phyloP scores from a whole-genome alignment of 306 rosid species.

The Argentina anserina region DNA sequence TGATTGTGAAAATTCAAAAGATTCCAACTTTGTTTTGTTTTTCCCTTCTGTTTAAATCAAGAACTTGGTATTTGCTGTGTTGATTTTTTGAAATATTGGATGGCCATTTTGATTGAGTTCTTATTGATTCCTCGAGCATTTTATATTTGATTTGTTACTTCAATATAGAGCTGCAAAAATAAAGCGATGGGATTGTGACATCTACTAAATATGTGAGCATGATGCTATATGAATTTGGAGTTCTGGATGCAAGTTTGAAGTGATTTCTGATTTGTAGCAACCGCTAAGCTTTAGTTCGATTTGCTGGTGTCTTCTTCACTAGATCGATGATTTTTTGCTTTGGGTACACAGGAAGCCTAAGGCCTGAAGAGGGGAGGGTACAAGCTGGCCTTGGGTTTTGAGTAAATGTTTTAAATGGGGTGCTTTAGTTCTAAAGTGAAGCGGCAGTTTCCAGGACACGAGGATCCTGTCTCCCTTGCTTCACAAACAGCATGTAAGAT shows the following conservation, averaged over 20 bases:
- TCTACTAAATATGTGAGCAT: slow-evolving; percentile 27
- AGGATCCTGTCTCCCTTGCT: slow-evolving; percentile 61
- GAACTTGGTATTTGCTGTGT: not conserved
- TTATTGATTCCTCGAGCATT: not conserved
- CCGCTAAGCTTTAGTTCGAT: slow-evolving; percentile 28
- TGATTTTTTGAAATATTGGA: not conserved
- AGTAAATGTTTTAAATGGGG: slow-evolving; percentile 54
- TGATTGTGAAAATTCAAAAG: not conserved
- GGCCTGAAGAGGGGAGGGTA: slow-evolving; percentile 10
- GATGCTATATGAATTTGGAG: slow-evolving; percentile 29
- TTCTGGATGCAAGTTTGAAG: slow-evolving; percentile 43
- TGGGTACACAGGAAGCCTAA: slow-evolving; percentile 12
- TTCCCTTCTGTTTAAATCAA: not conserved
- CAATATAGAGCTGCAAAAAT: not conserved
- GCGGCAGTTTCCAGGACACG: slow-evolving; percentile 42
- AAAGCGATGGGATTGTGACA: slow-evolving; percentile 12
- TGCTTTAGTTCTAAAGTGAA: slow-evolving; percentile 58
- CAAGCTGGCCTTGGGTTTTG: not conserved
- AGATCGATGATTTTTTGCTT: not conserved
- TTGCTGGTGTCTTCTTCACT: slow-evolving; percentile 23
- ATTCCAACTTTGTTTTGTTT: not conserved
- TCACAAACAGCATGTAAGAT: slow-evolving; percentile 84
- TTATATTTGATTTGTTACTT: not conserved
- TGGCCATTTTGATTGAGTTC: not conserved
- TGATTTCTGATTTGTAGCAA: slow-evolving; percentile 50